Percentiles rank a stretch among this genome's conserved stretches.
phyloP scores from a whole-genome alignment of 2,329 filamentous ascomycete genomes.

The Cytospora chrysosperma region DNA sequence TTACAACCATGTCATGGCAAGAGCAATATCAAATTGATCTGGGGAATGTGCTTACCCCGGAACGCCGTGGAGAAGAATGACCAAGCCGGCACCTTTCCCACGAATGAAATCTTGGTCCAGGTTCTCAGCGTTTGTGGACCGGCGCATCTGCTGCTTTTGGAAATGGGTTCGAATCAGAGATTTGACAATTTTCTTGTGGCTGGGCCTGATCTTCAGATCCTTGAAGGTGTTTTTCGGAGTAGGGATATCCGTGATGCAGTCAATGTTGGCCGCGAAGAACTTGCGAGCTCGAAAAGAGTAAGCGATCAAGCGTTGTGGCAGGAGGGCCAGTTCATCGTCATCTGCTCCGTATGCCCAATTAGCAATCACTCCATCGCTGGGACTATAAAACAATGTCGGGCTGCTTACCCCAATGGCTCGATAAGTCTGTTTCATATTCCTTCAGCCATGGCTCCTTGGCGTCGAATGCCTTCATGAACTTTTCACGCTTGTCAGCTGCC shows the following conservation, averaged over 20 bases:
- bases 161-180: constrained; percentile 10
- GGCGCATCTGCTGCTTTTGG: not conserved
- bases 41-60: constrained; percentile 22
- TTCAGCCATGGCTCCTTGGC: not conserved
- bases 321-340: not conserved
- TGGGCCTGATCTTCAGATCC: not conserved
- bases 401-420: not conserved
- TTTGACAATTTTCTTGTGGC: constrained; percentile 12
- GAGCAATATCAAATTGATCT: too few species aligned
- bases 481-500: not conserved
- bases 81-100: constrained; percentile 31
- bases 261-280: constrained; percentile 13
- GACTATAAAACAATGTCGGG: not conserved
- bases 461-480: not conserved
- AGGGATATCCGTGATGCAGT: not conserved
- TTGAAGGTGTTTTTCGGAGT: not conserved
- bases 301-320: constrained; percentile 4
- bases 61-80: constrained; percentile 11
- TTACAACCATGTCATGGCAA: too few species aligned
- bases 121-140: not conserved
- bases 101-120: constrained; percentile 20
- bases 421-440: not conserved
- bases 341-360: not conserved
- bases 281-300: constrained; percentile 12
- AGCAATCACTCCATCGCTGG: not conserved